Conservation (phyloP, 2,329 filamentous ascomycete species). For the Cladosporium sp. region DNA sequence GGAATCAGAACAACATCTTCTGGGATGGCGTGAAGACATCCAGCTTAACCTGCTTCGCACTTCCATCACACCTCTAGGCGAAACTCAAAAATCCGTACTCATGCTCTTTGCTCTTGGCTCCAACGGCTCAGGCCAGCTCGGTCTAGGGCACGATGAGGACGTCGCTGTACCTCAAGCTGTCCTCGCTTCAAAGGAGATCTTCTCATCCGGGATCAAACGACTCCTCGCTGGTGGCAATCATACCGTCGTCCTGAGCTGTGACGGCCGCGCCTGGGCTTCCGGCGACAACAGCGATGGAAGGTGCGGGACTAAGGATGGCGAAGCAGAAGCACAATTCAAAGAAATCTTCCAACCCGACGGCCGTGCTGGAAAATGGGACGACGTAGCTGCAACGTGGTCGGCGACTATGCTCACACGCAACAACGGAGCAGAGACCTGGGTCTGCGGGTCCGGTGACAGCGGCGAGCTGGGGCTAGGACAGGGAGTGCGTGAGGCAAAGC, state of each 20-base stretch:
- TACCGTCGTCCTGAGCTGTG: slow-evolving; percentile 62
- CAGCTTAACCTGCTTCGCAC: too few relatives aligned
- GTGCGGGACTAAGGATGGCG: slow-evolving; percentile 26
- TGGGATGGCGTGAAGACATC: too few relatives aligned
- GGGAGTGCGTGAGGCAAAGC: slow-evolving; percentile 18
- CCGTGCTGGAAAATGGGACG: background rate
- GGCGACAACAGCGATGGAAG: slow-evolving; percentile 53
- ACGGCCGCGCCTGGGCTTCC: slow-evolving; percentile 57
- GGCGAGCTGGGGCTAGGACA: slow-evolving; percentile 65
- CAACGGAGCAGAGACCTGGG: slow-evolving; percentile 47
- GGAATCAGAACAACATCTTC: too few relatives aligned
- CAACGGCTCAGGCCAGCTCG: slow-evolving; percentile 48
- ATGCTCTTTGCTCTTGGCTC: slow-evolving; percentile 39
- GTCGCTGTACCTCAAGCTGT: slow-evolving; percentile 27
- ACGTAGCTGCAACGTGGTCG: slow-evolving; percentile 67
- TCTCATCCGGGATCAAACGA: slow-evolving; percentile 13
- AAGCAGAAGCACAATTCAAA: slow-evolving; percentile 11
- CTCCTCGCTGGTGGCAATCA: slow-evolving; percentile 76
- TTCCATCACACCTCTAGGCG: too few relatives aligned
- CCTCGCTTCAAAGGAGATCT: background rate
- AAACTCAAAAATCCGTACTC: background rate
- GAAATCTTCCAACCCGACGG: background rate
- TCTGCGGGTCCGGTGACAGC: slow-evolving; percentile 59
- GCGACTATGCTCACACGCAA: slow-evolving; percentile 53
- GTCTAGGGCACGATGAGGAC: slow-evolving; percentile 39